Conservation (phyloP, 495 filamentous ascomycete species). For the Oidiodendron maius region DNA sequence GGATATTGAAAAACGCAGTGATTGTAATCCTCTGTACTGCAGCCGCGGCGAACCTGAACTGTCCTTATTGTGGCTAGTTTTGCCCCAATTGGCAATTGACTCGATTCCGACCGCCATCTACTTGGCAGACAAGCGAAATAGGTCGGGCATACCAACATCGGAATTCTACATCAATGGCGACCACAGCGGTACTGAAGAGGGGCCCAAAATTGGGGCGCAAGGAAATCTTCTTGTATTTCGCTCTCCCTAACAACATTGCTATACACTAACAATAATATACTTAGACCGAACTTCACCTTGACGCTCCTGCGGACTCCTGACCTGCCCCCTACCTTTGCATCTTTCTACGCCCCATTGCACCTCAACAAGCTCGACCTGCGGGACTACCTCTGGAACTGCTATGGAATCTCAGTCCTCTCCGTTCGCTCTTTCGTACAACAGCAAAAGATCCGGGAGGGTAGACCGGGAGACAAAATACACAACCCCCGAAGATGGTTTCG, state of each 20-base stretch:
- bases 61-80: too few relatives aligned
- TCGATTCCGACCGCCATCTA: too few relatives aligned
- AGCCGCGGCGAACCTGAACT: too few relatives aligned
- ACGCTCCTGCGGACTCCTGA: constrained; percentile 65
- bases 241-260: neutral
- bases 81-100: too few relatives aligned
- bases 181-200: neutral
- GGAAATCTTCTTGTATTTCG: constrained; percentile 62
- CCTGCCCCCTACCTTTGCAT: constrained; percentile 70
- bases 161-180: constrained; percentile 1
- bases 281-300: constrained; percentile 72
- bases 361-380: constrained; percentile 90
- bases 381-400: constrained; percentile 78
- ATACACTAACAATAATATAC: constrained; percentile 1
- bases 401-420: constrained; percentile 57
- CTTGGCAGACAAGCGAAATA: too few relatives aligned
- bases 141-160: too few relatives aligned
- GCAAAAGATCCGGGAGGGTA: constrained; percentile 48
- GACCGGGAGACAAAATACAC: constrained; percentile 31
- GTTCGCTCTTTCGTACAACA: constrained; percentile 78
- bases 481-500: constrained; percentile 42
- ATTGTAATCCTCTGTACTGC: too few relatives aligned
- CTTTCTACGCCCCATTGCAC: constrained; percentile 77
- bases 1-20: too few relatives aligned
- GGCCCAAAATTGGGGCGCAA: constrained; percentile 40